Base-by-base conservation (phyloP, 148 eudicot species). In the Limonium bicolor region DNA sequence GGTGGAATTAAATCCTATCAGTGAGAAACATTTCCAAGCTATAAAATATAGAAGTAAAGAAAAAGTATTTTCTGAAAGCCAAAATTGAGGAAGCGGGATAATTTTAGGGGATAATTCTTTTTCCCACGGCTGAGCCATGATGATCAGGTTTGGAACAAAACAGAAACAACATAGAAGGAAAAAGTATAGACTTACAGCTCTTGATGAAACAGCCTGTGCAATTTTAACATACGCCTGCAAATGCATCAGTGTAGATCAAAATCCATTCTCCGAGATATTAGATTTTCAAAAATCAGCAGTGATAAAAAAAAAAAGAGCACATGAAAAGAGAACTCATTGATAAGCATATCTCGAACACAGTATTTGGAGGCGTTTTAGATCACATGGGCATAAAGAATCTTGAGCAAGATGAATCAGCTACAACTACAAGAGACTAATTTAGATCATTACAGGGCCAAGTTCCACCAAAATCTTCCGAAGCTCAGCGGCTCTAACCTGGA, bases 201-300 rank as follows among this genome's bases (percentile, higher is more conserved):
- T 65, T 61, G 97, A 84, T 44, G 97, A 88, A 48, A 88, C 68
- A 28, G 97, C 97, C 66, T 88, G 97, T 28, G 97, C 97, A 61
- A 88, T 88, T 70, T 88, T 88, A 49, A 88, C 62, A 63, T 88
- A 88, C 10, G 97, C 97, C 97, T 88, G 65, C 60, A 48, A 51
- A 68, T 41, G 54, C 41, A 51, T 36, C 41, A 45, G 53, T 14
- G 3, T 50, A 27, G 10, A 36, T 20, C 24, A 28, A 34, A 14
- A n/a, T n/a, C n/a, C n/a, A n/a, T n/a, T n/a, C n/a, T n/a, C n/a
- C n/a, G n/a, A n/a, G n/a, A n/a, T n/a, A n/a, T n/a, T n/a, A n/a
- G n/a, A n/a, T n/a, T n/a, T n/a, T n/a, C n/a, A n/a, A n/a, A n/a
- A n/a, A n/a, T n/a, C n/a, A n/a, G n/a, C n/a, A n/a, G n/a, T n/a